phyloP scores from a whole-genome alignment of 345 rosid species.

The Noccaea caerulescens region DNA sequence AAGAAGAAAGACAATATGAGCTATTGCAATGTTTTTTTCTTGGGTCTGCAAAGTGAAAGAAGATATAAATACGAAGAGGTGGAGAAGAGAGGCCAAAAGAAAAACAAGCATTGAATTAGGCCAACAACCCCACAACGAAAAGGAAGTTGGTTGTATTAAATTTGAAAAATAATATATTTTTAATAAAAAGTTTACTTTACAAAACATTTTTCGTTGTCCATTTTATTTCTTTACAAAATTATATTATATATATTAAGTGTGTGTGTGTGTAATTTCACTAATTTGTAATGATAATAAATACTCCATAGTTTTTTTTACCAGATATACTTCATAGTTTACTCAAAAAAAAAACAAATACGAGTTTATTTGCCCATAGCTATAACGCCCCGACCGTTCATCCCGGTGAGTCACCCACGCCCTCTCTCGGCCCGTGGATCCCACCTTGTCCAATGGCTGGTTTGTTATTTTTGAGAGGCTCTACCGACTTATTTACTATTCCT shows the following conservation, averaged over 20 bases:
- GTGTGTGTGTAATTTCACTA: background rate
- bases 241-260: background rate
- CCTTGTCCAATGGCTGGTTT: no score
- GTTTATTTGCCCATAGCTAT: background rate
- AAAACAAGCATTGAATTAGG: slow-evolving; percentile 67
- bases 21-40: slow-evolving; percentile 18
- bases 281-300: background rate
- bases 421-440: no score
- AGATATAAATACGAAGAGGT: slow-evolving; percentile 42
- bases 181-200: slow-evolving; percentile 4
- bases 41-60: slow-evolving; percentile 25
- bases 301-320: no score
- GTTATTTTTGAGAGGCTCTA: no score
- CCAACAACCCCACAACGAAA: slow-evolving; percentile 71
- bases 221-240: background rate
- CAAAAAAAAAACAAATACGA: background rate
- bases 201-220: no score
- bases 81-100: slow-evolving; percentile 31
- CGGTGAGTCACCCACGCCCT: no score
- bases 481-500: no score
- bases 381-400: no score
- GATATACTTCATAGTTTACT: background rate
- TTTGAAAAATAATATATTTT: slow-evolving; percentile 33
- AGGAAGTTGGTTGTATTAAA: slow-evolving; percentile 55
- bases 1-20: slow-evolving; percentile 33